A percentile compares a stretch with the other conserved stretches of the same genome.
Evolutionary conservation across 2,329 filamentous ascomycete genomes (phyloP).

Genomic region (Plectosphaerella sp.): DNA sequence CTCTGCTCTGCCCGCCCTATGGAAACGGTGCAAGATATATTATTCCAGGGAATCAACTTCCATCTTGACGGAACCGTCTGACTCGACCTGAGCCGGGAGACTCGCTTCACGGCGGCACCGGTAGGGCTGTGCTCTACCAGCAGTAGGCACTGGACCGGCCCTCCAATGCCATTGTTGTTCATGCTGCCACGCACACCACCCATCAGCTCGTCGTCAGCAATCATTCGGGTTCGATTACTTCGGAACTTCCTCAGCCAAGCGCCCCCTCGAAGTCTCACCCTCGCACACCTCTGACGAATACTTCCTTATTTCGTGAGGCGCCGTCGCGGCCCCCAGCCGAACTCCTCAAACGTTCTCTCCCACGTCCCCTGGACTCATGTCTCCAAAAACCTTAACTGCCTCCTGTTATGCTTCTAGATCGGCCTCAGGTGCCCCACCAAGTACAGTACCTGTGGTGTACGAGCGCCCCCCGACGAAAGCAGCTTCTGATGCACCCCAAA

Average conservation of each 20-base stretch:
- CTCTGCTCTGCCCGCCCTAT: too few relatives aligned
- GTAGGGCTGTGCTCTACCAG: conserved; percentile 1
- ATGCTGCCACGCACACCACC: neutral
- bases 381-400: neutral
- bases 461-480: neutral
- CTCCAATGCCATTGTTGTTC: neutral
- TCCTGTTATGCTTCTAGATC: conserved; percentile 3
- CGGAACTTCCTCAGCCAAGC: too few relatives aligned
- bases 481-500: neutral
- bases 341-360: too few relatives aligned
- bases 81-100: neutral
- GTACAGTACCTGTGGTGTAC: too few relatives aligned
- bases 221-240: neutral
- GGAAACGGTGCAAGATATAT: too few relatives aligned
- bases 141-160: neutral
- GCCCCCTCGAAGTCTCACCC: too few relatives aligned
- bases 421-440: conserved; percentile 52
- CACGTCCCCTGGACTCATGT: neutral
- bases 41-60: too few relatives aligned
- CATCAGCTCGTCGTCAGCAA: neutral
- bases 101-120: neutral
- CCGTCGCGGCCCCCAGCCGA: too few relatives aligned
- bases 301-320: too few relatives aligned
- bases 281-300: too few relatives aligned
- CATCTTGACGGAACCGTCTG: too few relatives aligned